Conservation (phyloP, 345 rosid genomes). For the Cardamine occulta region DNA sequence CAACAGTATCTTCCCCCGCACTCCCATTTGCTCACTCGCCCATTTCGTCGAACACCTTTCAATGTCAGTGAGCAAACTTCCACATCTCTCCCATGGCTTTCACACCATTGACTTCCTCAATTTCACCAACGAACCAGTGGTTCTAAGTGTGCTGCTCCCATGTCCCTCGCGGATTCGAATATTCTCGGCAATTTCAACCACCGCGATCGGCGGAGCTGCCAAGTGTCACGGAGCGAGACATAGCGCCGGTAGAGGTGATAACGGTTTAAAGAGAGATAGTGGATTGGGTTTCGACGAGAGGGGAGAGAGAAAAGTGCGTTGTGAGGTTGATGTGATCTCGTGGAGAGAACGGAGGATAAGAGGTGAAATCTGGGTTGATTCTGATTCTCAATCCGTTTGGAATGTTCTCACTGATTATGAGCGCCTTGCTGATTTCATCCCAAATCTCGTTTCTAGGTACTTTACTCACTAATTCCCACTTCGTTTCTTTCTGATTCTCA, state of each 20-base stretch:
- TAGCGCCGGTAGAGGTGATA: constrained; percentile 24
- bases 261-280: constrained; percentile 25
- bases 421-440: constrained; percentile 89
- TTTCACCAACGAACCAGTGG: constrained; percentile 18
- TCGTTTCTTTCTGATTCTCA: neutral
- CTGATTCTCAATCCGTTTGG: constrained; percentile 80
- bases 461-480: neutral
- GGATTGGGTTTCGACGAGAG: constrained; percentile 43
- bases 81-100: constrained; percentile 39
- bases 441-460: constrained; percentile 86
- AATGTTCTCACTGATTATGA: constrained; percentile 90
- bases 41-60: constrained; percentile 28
- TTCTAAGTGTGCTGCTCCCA: constrained; percentile 29
- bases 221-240: constrained; percentile 30
- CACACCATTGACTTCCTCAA: constrained; percentile 13
- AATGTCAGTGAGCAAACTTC: constrained; percentile 40
- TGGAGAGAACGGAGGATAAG: constrained; percentile 90
- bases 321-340: constrained; percentile 82
- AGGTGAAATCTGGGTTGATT: constrained; percentile 63
- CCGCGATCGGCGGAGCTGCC: constrained; percentile 27
- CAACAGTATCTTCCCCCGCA: constrained; percentile 20
- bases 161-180: constrained; percentile 26
- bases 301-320: constrained; percentile 61
- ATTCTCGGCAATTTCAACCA: constrained; percentile 23
- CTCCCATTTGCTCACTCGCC: neutral